Conservation (phyloP, 2,329 filamentous ascomycete species). For the Neonectria hederae region DNA sequence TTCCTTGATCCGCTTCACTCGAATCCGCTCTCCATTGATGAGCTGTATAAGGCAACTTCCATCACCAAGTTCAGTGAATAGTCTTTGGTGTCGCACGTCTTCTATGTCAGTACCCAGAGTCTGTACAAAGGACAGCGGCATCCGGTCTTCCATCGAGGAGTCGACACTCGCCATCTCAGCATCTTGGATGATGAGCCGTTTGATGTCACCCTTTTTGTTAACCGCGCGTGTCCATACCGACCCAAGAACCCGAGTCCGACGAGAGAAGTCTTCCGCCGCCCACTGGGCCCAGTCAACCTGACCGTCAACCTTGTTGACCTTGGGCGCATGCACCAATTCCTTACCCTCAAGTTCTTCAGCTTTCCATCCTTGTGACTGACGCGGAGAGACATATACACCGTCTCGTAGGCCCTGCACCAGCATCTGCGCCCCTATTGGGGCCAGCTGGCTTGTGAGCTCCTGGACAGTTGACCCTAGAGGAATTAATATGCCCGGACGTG, state of each 20-base stretch:
- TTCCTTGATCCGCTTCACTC: slow-evolving; percentile 46
- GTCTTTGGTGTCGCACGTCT: slow-evolving; percentile 12
- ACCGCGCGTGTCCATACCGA: slow-evolving; percentile 68
- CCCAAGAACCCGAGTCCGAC: slow-evolving; percentile 68
- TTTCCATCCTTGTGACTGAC: slow-evolving; percentile 50
- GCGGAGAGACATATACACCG: slow-evolving; percentile 72
- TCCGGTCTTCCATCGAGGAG: background rate
- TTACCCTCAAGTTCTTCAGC: slow-evolving; percentile 29
- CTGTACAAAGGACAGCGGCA: slow-evolving; percentile 32
- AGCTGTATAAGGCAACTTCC: slow-evolving; percentile 39
- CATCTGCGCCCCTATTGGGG: slow-evolving; percentile 73
- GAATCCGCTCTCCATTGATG: slow-evolving; percentile 34
- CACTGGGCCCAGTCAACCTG: slow-evolving; percentile 68
- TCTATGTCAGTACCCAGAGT: slow-evolving; percentile 5
- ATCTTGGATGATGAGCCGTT: slow-evolving; percentile 53
- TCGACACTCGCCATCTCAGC: slow-evolving; percentile 37
- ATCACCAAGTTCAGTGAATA: slow-evolving; percentile 22
- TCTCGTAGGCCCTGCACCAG: slow-evolving; percentile 72
- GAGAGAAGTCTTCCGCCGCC: slow-evolving; percentile 62
- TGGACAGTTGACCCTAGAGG: slow-evolving; percentile 55
- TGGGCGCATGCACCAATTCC: slow-evolving; percentile 68
- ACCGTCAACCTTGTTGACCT: slow-evolving; percentile 72
- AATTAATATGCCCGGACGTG: slow-evolving; percentile 64
- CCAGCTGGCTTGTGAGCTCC: slow-evolving; percentile 60
- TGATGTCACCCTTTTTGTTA: slow-evolving; percentile 35